Evolutionary conservation across 306 rosid species (phyloP), one percentile per base, ranked within the genome.

Genomic region (Vigna hirtella): DNA sequence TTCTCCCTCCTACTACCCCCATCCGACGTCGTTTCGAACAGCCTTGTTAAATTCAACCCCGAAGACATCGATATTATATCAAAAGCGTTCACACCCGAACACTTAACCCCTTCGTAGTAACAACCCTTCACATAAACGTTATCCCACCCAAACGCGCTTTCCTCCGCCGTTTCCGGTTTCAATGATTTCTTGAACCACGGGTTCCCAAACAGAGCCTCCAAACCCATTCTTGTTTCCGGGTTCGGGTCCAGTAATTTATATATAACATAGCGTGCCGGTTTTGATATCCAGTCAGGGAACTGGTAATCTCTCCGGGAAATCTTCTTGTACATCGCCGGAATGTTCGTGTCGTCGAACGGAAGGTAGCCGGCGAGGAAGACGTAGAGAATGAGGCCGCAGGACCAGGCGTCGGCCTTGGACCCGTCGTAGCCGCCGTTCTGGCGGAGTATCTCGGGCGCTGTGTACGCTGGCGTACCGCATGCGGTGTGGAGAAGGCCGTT

Each of bases 381-480:
- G 82, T 73, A 89, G 40, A 94, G 94, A 12, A 91, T 83, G 30
- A 94, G 88, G 7, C 97, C 98, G 56, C 96, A 91, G 0, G 98
- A 94, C 98, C 98, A 94, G 0, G 93, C 97, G 18, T 94, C 98
- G 8, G 97, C 93, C 53, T 87, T 89, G 0, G 94, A 74, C 0
- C 98, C 98, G 72, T 91, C 93, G 89, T 91, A 91, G 42, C 96
- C 85, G 48, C 92, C 85, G 9, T 70, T 72, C 9, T 89, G 83
- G 12, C 79, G 73, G 20, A 91, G 78, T 0, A 91, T 88, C 80
- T 94, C 98, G 3, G 98, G 98, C 10, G 97, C 94, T 0, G 97
- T 83, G 79, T 89, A 94, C 0, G 94, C 93, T n/a, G 97, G 98
- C 0, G 98, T 94, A 0, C 98, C 97, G 17, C 98, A 94, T 0